phyloP scores from a whole-genome alignment of 2,329 filamentous ascomycete species.

The Scleromitrula shiraiana region DNA sequence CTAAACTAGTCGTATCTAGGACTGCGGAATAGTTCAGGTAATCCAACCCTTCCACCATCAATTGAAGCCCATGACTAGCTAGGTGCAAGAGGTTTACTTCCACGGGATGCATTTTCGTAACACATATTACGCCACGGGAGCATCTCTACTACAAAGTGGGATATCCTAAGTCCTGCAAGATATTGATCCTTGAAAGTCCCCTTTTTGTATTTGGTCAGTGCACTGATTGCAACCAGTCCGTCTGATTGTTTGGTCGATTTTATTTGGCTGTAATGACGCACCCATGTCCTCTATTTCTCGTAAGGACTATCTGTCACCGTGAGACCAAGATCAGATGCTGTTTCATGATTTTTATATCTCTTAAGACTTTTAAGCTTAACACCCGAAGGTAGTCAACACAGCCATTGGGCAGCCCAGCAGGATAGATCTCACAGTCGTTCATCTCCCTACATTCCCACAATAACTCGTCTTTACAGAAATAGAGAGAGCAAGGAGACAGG shows the following conservation, averaged over 20 bases:
- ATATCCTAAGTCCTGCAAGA: background rate
- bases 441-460: constrained; percentile 9
- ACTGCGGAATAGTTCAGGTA: too few species aligned
- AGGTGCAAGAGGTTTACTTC: too few species aligned
- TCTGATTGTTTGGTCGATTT: background rate
- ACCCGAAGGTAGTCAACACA: background rate
- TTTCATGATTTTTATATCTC: background rate
- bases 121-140: too few species aligned
- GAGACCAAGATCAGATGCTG: background rate
- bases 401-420: background rate
- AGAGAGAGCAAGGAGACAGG: constrained; percentile 14
- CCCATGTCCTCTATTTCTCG: background rate
- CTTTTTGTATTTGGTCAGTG: background rate
- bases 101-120: too few species aligned
- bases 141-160: too few species aligned
- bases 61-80: too few species aligned
- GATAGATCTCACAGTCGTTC: background rate
- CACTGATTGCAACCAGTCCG: background rate
- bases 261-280: background rate
- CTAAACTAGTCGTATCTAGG: too few species aligned
- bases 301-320: background rate
- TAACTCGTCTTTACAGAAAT: constrained; percentile 7
- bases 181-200: background rate
- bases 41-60: too few species aligned
- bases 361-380: background rate